These are phyloP conservation scores for Saitozyma sp. DNA, from an alignment of 768 basidiomycete genomes.

Conservation along the genomic window DNA sequence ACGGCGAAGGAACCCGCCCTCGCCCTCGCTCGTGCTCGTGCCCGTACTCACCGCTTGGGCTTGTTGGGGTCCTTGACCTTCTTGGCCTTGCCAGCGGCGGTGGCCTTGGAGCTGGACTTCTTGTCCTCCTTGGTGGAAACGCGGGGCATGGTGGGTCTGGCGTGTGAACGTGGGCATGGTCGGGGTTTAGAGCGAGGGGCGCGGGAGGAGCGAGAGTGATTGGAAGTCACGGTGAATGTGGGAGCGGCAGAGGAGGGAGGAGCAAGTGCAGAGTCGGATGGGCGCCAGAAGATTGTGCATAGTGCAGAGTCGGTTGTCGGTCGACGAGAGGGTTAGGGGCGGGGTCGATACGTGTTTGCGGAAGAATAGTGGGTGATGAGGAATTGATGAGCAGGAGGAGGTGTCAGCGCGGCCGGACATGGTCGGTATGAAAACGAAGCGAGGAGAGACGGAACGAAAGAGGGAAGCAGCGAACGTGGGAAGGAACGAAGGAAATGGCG, in stretches of 20 bases:
- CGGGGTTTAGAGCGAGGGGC: not conserved
- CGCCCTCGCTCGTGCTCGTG: no score
- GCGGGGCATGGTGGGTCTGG: slow-evolving; percentile 65
- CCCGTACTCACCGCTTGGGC: slow-evolving; percentile 66
- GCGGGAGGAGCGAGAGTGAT: not conserved
- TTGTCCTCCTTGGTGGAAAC: slow-evolving; percentile 61
- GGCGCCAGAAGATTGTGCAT: no score
- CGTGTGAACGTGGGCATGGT: not conserved
- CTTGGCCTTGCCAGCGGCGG: slow-evolving; percentile 26
- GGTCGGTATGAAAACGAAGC: not conserved
- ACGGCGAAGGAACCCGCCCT: no score
- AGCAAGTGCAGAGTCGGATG: not conserved
- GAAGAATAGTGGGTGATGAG: not conserved
- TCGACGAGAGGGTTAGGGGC: not conserved
- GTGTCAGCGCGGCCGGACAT: no score
- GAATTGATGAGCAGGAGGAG: not conserved
- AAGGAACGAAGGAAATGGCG: not conserved
- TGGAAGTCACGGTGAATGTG: slow-evolving; percentile 1
- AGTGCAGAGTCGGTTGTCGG: no score
- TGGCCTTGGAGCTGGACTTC: slow-evolving; percentile 39
- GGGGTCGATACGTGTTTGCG: not conserved
- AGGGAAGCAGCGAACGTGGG: no score
- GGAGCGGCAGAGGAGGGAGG: not conserved
- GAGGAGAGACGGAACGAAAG: not conserved
- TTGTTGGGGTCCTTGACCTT: slow-evolving; percentile 64